Evolutionary conservation across 345 rosid species (phyloP), one percentile per base, ranked within the genome.

Genomic region (Salix viminalis): DNA sequence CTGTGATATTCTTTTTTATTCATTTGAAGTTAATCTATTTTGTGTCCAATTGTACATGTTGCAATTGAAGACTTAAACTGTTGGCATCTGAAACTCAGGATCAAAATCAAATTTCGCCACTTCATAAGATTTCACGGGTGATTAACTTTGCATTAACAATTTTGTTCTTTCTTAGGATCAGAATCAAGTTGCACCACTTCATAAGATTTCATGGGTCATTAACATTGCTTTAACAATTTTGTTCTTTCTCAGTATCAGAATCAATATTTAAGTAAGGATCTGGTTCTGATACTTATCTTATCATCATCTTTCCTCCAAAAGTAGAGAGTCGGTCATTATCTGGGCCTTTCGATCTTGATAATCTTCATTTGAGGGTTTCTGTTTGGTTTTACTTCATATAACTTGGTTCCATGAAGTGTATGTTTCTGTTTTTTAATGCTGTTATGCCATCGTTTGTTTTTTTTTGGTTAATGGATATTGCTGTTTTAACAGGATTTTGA

Each of bases 401-500:
- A 34, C 48, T 12, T 13, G 11, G 26, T 26, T 36, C 52, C 37
- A 11, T 23, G 15, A 71, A 71, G 50, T 65, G 67, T 42, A 42
- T 69, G 34, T 61, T 42, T 70, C 37, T 46, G 62, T 70, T 62
- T 26, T n/a, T 10, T 39, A 56, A 52, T 60, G 61, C 28, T 23
- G 65, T 32, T 26, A 21, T 66, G 21, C 56, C 69, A 7, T 18
- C 11, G 48, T 46, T 36, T 21, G 41, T 15, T 24, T 62, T 19
- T 19, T 21, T 73, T 48, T 26, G 62, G 30, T 8, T 10, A 42
- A 42, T 42, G 52, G 65, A 69, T 32, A 65, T 73, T 79, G 52
- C 44, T 74, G 36, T 73, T 81, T 82, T 83, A 69, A 81, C 79
- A 96, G 99, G 99, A 93, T 86, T 92, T 91, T 83, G 98, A 85